Conservation (phyloP, 176 grass and related monocot genomes). For the Cymbopogon citratus region DNA sequence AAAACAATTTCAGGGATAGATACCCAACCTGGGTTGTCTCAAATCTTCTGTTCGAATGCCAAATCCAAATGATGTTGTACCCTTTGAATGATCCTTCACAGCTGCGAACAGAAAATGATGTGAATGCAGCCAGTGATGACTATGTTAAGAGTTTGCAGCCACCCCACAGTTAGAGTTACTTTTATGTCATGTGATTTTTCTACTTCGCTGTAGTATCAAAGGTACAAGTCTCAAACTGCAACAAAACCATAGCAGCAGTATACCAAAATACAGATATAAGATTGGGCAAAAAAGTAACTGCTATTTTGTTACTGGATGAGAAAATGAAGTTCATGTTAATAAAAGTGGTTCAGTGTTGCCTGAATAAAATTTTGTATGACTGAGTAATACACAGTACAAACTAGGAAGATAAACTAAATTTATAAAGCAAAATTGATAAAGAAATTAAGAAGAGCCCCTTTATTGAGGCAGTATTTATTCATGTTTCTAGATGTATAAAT, state of each 20-base stretch:
- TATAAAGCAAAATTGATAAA: not conserved
- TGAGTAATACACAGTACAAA: not conserved
- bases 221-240: not conserved
- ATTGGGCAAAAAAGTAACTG: not conserved
- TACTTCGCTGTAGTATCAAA: not conserved
- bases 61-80: constrained; percentile 72
- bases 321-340: not conserved
- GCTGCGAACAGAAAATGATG: constrained; percentile 31
- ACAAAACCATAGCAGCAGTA: not conserved
- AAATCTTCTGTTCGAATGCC: constrained; percentile 82
- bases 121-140: not conserved
- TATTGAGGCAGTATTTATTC: not conserved
- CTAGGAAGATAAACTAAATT: not conserved
- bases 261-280: not conserved
- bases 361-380: not conserved
- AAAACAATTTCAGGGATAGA: not conserved
- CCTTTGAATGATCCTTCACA: constrained; percentile 57
- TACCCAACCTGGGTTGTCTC: constrained; percentile 65
- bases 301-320: not conserved
- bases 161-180: not conserved
- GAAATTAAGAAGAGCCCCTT: not conserved
- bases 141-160: not conserved
- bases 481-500: not conserved
- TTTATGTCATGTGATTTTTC: not conserved
- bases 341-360: not conserved